Percentiles rank a stretch among this genome's conserved stretches.
phyloP scores from a whole-genome alignment of 306 rosid species.

The Abrus pulchellus region DNA sequence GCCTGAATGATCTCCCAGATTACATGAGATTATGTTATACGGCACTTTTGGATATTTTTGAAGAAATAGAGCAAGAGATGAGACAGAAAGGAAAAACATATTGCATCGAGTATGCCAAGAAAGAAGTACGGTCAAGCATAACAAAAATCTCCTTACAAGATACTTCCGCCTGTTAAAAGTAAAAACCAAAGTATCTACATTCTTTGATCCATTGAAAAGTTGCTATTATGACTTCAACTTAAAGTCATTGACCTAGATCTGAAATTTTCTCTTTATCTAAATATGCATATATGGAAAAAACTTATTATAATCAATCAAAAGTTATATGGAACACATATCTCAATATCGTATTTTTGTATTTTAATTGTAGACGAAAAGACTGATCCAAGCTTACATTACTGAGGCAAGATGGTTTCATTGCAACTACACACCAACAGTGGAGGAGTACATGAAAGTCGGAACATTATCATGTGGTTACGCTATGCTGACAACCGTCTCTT shows the following conservation, averaged over 20 bases:
- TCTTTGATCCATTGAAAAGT: not conserved
- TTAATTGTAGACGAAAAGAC: constrained; percentile 8
- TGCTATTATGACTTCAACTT: not conserved
- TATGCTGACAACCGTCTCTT: not conserved
- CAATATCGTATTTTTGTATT: not conserved
- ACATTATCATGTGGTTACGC: not conserved
- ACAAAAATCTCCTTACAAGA: not conserved
- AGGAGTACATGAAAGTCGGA: constrained; percentile 16
- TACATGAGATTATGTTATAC: constrained; percentile 39
- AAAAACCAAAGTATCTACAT: not conserved
- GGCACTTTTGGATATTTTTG: constrained; percentile 20
- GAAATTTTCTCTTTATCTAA: not conserved
- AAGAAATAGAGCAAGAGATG: constrained; percentile 49
- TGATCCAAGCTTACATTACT: not conserved
- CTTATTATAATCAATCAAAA: not conserved
- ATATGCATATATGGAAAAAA: not conserved
- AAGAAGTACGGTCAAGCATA: not conserved
- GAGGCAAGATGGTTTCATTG: constrained; percentile 25
- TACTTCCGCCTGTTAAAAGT: not conserved
- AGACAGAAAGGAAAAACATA: constrained; percentile 34
- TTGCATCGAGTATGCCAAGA: constrained; percentile 14
- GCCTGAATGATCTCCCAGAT: constrained; percentile 44
- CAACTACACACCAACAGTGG: not conserved
- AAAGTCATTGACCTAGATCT: not conserved
- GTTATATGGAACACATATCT: not conserved